Evolutionary conservation across 2,329 filamentous ascomycete genomes (phyloP), one percentile per base, ranked within the genome.

Genomic region (Penicillium capsulatum): DNA sequence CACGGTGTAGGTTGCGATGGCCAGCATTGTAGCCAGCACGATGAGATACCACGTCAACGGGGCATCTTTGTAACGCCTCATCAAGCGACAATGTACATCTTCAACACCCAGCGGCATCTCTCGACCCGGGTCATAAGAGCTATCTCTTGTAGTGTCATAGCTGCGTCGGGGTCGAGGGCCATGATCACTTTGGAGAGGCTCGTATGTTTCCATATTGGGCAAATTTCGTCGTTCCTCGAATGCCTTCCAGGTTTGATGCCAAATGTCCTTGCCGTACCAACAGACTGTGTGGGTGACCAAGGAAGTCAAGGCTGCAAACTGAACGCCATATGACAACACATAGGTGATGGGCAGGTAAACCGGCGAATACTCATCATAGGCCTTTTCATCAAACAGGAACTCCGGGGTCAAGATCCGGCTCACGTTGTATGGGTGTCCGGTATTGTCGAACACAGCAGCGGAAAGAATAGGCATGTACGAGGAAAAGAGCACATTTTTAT

Each of bases 291-390:
- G 87, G 1, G 86, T 87, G 13, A 94, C 68, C 9, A 94, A 71
- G 1, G 86, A 84, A 16, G 86, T 83, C 14, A 94, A 71, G 1
- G 84, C 85, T 9, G 88, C 88, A 60, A 94, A 94, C 55, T 92
- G 87, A 16, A 94, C 76, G 2, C 83, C 87, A 52, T 94, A 94
- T 57, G 86, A 90, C 28, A 94, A 73, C 14, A 90, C 85, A 58
- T 92, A 94, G 0, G 88, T 92, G 44, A 92, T 88, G 1, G 88
- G 86, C 7, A 94, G 68, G 50, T 90, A 94, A 1, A 94, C 85
- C 13, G 84, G 79, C 52, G 86, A 91, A 65, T 94, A 94, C n/a
- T 73, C 76, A 33, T 80, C 72, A 63, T 94, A 94, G 13, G 86
- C 85, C 14, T 80, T 75, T 44, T 76, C 72, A 56, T 94, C 84